Conservation (phyloP, 805 yeast species). For the Yamadazyma kitorensis region DNA sequence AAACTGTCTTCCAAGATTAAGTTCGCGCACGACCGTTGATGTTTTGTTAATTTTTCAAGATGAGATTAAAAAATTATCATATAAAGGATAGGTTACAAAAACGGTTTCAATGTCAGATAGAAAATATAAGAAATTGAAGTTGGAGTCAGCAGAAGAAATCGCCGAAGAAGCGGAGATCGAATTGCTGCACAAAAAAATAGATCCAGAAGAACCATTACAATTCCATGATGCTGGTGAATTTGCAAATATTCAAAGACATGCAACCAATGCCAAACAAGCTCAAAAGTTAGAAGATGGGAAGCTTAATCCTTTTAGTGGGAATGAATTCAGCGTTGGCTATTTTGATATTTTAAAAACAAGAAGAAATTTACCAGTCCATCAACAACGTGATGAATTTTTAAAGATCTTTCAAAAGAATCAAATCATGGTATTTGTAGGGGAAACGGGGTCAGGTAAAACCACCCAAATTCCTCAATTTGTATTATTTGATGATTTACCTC, state of each 20-base stretch:
- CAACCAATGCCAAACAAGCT: conserved; percentile 67
- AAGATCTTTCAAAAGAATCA: conserved; percentile 81
- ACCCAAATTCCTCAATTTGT: conserved; percentile 98
- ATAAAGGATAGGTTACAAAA: too few species aligned
- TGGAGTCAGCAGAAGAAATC: conserved; percentile 58
- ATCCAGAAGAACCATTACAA: conserved; percentile 33
- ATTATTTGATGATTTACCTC: conserved; percentile 88
- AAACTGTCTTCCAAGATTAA: too few species aligned
- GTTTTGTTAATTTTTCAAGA: too few species aligned
- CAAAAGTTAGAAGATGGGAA: conserved; percentile 53
- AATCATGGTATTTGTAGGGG: conserved; percentile 98
- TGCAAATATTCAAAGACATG: conserved; percentile 49
- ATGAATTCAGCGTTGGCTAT: conserved; percentile 59
- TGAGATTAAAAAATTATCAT: too few species aligned
- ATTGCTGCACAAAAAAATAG: conserved; percentile 47
- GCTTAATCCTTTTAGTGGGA: conserved; percentile 79
- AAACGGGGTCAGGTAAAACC: conserved; percentile 98
- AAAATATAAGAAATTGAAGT: conserved; percentile 49
- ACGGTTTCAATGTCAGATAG: too few species aligned
- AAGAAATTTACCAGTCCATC: conserved; percentile 89
- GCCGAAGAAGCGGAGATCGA: conserved; percentile 67
- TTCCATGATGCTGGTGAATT: conserved; percentile 71
- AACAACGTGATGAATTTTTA: conserved; percentile 87
- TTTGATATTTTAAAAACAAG: conserved; percentile 74
- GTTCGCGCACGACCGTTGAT: too few species aligned